A percentile compares a stretch with the other conserved stretches of the same genome.
Conservation (phyloP, 805 yeast genomes). For the Saturnispora besseyi region DNA sequence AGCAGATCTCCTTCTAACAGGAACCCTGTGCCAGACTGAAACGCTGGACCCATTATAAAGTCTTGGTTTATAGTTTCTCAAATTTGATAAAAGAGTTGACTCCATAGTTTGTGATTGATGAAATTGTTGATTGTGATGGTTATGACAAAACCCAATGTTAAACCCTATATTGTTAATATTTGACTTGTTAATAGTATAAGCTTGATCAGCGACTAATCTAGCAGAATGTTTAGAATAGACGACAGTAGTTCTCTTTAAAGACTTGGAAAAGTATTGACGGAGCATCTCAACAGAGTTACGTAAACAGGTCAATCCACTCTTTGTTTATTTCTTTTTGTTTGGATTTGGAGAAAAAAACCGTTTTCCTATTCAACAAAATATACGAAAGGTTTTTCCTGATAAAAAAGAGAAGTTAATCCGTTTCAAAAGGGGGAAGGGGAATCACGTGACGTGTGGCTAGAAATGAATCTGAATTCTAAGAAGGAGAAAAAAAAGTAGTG, state of each 20-base stretch:
- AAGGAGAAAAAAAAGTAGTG: background rate
- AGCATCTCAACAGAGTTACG: background rate
- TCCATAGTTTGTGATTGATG: background rate
- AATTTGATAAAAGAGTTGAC: background rate
- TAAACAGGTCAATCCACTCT: background rate
- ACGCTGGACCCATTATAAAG: conserved; percentile 25
- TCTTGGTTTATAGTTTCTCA: conserved; percentile 25
- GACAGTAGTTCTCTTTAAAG: background rate
- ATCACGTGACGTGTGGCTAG: too few relatives aligned
- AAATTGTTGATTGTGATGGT: background rate
- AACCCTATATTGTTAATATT: background rate
- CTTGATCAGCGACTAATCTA: background rate
- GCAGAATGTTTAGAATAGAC: background rate
- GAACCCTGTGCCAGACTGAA: conserved; percentile 58
- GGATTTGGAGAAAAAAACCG: background rate
- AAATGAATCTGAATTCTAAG: too few relatives aligned
- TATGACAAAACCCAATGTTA: background rate
- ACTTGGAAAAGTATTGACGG: background rate
- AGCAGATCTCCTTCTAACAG: conserved; percentile 62
- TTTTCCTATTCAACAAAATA: background rate
- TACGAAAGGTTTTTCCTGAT: too few relatives aligned
- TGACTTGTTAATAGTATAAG: background rate
- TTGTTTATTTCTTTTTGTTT: background rate
- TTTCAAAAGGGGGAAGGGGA: too few relatives aligned
- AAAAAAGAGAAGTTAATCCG: too few relatives aligned